Base-by-base conservation (phyloP, 1,139 yeast species). In the Arxiozyma slooffiae region DNA sequence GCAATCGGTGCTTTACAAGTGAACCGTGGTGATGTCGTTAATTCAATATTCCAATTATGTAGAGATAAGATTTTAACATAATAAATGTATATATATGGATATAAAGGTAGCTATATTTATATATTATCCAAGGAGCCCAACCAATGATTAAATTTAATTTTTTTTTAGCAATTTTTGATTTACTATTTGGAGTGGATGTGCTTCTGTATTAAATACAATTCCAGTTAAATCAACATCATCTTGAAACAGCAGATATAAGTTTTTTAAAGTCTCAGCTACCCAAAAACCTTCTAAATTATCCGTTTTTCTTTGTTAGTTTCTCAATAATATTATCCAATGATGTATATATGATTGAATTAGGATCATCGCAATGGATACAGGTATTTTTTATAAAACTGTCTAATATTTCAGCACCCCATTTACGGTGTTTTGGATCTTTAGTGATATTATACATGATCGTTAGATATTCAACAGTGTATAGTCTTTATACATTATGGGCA, bases 251-350 rank as follows among this genome's bases (percentile, higher is more conserved):
- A 90, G 72, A 66, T 88, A 89, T 52, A 90, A 74, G 67, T 90
- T 90, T 68, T 90, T 90, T 63, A 90, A 76, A 1, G 97, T 90
- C 67, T 90, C 97, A 0, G 96, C 90, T 52, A 87, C 73, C 97
- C 97, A 90, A 73, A 88, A 88, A 17, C 95, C 83, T 67, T 90
- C 97, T 77, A 87, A 79, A 63, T 87, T 87, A 68, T 90, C 95
- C 50, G n/a, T 78, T 70, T 57, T 65, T 68, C 37, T 64, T 67
- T 9, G 86, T 81, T 17, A 79, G 74, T 4, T 66, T 58, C 2
- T 60, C 56, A 1, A 80, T 73, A 47, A 88, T 95, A 63, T 86
- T 86, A 49, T 76, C 72, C 56, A 90, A 68, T 6, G 86, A 78
- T 1, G 88, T 75, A 67, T 81, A 89, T 4, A 89, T 76, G 14